These are phyloP conservation scores for Fusarium guadeloupense DNA, from an alignment of 2,329 filamentous ascomycete genomes.

Conservation along the genomic window DNA sequence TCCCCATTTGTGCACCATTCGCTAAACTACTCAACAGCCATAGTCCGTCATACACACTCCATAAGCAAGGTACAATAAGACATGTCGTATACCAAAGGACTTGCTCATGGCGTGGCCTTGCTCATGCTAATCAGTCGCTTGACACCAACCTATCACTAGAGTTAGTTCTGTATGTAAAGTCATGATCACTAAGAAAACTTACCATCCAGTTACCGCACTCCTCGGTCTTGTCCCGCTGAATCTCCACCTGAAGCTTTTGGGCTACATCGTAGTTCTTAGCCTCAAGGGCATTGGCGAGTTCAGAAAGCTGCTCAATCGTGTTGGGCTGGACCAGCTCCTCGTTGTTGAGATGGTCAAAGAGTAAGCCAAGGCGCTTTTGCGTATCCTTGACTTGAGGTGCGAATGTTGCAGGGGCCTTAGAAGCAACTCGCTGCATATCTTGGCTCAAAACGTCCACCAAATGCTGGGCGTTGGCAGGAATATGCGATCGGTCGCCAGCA, in stretches of 20 bases:
- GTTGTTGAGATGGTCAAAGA: constrained; percentile 99
- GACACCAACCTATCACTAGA: constrained; percentile 68
- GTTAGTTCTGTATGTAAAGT: constrained; percentile 51
- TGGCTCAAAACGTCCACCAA: constrained; percentile 82
- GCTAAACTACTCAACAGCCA: constrained; percentile 37
- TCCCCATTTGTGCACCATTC: constrained; percentile 34
- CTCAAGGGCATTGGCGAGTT: constrained; percentile 73
- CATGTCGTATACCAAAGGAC: constrained; percentile 15
- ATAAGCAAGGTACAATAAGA: constrained; percentile 32
- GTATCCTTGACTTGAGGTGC: constrained; percentile 91
- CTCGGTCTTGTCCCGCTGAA: constrained; percentile 79
- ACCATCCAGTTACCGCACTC: constrained; percentile 92
- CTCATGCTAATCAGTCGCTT: constrained; percentile 84
- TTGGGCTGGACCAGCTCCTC: constrained; percentile 86
- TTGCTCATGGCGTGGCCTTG: constrained; percentile 70
- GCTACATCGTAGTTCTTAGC: constrained; percentile 75
- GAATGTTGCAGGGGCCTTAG: constrained; percentile 86
- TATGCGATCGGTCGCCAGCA: constrained; percentile 88
- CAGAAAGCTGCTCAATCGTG: constrained; percentile 73
- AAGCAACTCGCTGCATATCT: constrained; percentile 89
- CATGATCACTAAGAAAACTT: constrained; percentile 47
- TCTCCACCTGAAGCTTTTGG: constrained; percentile 74
- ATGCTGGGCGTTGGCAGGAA: constrained; percentile 77
- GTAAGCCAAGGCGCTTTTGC: constrained; percentile 87
- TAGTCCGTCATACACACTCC: constrained; percentile 11